Evolutionary conservation across 129 eudicot species (phyloP).

Genomic region (carrot (Daucus carota)): DNA sequence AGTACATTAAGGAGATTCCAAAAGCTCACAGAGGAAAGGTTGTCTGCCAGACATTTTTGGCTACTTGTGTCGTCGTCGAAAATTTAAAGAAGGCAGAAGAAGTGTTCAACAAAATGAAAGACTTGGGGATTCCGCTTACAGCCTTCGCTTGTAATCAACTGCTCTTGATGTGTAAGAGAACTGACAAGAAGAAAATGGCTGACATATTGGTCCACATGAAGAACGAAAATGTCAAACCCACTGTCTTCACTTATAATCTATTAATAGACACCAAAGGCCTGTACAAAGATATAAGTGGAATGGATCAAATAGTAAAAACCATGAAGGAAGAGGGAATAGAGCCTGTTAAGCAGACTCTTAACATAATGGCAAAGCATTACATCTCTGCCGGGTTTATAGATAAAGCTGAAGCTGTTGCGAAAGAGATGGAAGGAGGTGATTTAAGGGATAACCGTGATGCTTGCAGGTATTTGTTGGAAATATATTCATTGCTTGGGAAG

Average conservation of each 20-base stretch:
- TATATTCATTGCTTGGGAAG: slow-evolving; percentile 58
- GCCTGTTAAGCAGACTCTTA: slow-evolving; percentile 17
- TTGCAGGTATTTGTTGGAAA: slow-evolving; percentile 39
- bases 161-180: slow-evolving; percentile 62
- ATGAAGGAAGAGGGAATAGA: slow-evolving; percentile 68
- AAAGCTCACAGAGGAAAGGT: slow-evolving; percentile 44
- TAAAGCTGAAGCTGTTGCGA: slow-evolving; percentile 52
- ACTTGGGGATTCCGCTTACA: slow-evolving; percentile 36
- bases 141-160: slow-evolving; percentile 62
- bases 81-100: slow-evolving; percentile 51
- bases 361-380: slow-evolving; percentile 51
- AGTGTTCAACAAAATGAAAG: slow-evolving; percentile 66
- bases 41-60: slow-evolving; percentile 56
- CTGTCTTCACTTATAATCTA: slow-evolving; percentile 50
- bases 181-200: slow-evolving; percentile 61
- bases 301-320: slow-evolving; percentile 68
- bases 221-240: slow-evolving; percentile 57
- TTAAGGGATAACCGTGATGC: slow-evolving; percentile 34
- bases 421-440: slow-evolving; percentile 59
- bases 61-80: slow-evolving; percentile 38
- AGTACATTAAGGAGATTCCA: slow-evolving; percentile 41
- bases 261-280: slow-evolving; percentile 68
- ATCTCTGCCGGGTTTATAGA: slow-evolving; percentile 41
- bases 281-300: slow-evolving; percentile 53
- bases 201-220: slow-evolving; percentile 71